phyloP scores from a whole-genome alignment of 495 filamentous ascomycete species.

The Elasticomyces elasticus region DNA sequence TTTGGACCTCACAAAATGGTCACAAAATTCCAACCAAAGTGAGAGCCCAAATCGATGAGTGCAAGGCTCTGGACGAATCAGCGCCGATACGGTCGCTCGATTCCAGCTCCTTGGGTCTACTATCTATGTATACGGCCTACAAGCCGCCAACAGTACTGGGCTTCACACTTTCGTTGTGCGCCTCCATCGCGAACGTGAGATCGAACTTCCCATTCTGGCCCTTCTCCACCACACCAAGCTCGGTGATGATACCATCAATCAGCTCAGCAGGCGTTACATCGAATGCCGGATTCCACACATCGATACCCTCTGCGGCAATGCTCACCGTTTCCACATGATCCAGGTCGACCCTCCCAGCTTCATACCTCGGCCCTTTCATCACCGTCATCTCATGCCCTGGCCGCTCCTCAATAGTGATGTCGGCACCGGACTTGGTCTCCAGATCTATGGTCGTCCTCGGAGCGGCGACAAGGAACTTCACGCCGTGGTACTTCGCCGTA shows the following conservation, averaged over 20 bases:
- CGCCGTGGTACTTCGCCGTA: conserved; percentile 69
- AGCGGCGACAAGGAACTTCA: conserved; percentile 92
- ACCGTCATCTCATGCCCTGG: conserved; percentile 66
- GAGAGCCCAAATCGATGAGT: no score
- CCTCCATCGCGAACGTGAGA: conserved; percentile 47
- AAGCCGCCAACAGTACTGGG: conserved; percentile 25
- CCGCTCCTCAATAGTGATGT: conserved; percentile 84
- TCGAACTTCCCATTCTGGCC: conserved; percentile 63
- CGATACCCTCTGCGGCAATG: conserved; percentile 70
- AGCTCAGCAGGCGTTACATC: conserved; percentile 80
- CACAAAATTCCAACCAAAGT: no score
- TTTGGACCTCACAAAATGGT: no score
- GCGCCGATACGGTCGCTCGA: no score
- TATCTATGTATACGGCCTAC: conserved; percentile 7
- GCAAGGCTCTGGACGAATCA: no score
- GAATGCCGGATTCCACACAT: conserved; percentile 93
- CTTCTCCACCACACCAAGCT: conserved; percentile 79
- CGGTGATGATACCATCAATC: conserved; percentile 91
- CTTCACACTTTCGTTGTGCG: conserved; percentile 16
- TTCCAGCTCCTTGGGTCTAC: no score
- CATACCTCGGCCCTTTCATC: conserved; percentile 58
- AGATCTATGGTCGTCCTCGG: conserved; percentile 91
- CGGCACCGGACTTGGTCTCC: conserved; percentile 57
- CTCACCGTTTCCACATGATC: conserved; percentile 55
- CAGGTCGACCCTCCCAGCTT: conserved; percentile 37